These are phyloP conservation scores for Monosporascus sp. DNA, from an alignment of 2,329 filamentous ascomycete species.

Conservation along the genomic window DNA sequence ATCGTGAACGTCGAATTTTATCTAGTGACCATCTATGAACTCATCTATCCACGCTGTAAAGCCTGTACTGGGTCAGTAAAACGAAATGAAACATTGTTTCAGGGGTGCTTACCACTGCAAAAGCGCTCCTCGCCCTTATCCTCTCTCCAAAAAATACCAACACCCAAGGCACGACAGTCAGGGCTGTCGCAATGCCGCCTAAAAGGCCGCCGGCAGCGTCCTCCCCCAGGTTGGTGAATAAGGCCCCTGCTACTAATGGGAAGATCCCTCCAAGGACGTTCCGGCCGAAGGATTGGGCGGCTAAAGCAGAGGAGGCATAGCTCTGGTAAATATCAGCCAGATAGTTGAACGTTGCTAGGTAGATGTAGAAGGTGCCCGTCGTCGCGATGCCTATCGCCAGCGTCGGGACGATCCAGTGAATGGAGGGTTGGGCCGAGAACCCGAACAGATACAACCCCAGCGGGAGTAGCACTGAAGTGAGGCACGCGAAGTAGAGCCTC, in stretches of 20 bases:
- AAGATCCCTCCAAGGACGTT: slow-evolving; percentile 80
- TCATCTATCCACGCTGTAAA: slow-evolving; percentile 7
- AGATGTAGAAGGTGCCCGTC: slow-evolving; percentile 81
- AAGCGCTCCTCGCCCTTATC: slow-evolving; percentile 70
- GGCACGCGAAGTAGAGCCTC: slow-evolving; percentile 76
- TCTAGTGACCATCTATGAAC: background rate
- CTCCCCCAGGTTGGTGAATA: slow-evolving; percentile 70
- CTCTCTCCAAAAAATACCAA: slow-evolving; percentile 70
- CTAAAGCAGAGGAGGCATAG: slow-evolving; percentile 80
- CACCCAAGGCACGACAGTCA: slow-evolving; percentile 85
- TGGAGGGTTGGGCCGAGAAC: slow-evolving; percentile 56
- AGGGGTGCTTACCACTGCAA: slow-evolving; percentile 54
- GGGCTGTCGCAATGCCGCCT: slow-evolving; percentile 60
- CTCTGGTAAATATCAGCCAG: slow-evolving; percentile 81
- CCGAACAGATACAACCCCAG: slow-evolving; percentile 78
- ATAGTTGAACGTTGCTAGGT: slow-evolving; percentile 89
- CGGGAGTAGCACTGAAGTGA: slow-evolving; percentile 70
- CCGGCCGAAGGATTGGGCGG: slow-evolving; percentile 79
- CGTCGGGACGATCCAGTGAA: slow-evolving; percentile 68
- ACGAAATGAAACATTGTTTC: background rate
- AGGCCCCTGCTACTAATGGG: slow-evolving; percentile 65
- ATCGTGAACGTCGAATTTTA: too few species aligned
- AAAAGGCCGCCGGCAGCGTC: slow-evolving; percentile 67
- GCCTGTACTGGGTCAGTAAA: background rate
- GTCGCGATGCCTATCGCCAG: slow-evolving; percentile 69